phyloP scores from a whole-genome alignment of 2,329 filamentous ascomycete genomes.

The Myriosclerotinia curreyana region DNA sequence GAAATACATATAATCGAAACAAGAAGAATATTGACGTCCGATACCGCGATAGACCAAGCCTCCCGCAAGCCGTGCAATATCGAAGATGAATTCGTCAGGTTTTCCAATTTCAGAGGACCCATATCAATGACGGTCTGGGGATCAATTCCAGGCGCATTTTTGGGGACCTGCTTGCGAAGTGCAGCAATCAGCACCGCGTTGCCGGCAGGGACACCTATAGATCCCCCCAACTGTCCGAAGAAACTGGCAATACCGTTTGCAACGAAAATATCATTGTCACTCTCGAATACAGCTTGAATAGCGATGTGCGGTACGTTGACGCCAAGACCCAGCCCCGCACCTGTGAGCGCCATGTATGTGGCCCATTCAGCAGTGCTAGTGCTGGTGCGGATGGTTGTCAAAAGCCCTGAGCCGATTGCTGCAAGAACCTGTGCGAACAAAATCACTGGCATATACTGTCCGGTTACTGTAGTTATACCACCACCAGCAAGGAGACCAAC shows the following conservation, averaged over 20 bases:
- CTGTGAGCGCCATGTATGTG: not conserved
- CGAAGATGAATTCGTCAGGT: too few relatives aligned
- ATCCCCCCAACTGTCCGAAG: not conserved
- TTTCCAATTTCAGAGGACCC: too few relatives aligned
- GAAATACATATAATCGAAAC: not conserved
- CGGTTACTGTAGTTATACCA: not conserved
- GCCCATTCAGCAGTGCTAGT: not conserved
- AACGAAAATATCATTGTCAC: slow-evolving; percentile 11
- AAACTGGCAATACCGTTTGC: not conserved
- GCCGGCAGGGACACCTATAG: not conserved
- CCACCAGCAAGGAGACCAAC: not conserved
- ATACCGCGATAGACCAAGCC: not conserved
- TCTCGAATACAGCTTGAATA: slow-evolving; percentile 6
- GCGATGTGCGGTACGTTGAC: slow-evolving; percentile 3
- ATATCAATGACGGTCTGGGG: too few relatives aligned
- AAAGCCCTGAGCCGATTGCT: not conserved
- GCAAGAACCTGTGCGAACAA: not conserved
- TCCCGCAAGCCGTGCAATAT: too few relatives aligned
- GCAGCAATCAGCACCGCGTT: not conserved
- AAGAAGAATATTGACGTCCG: not conserved
- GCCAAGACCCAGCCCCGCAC: not conserved
- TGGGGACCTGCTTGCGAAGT: not conserved
- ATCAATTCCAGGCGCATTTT: not conserved
- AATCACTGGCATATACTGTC: not conserved
- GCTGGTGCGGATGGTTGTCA: not conserved